A percentile compares a stretch with the other conserved stretches of the same genome.
phyloP scores from a whole-genome alignment of 2,329 filamentous ascomycete genomes.

The Phaeosphaeria sp. region DNA sequence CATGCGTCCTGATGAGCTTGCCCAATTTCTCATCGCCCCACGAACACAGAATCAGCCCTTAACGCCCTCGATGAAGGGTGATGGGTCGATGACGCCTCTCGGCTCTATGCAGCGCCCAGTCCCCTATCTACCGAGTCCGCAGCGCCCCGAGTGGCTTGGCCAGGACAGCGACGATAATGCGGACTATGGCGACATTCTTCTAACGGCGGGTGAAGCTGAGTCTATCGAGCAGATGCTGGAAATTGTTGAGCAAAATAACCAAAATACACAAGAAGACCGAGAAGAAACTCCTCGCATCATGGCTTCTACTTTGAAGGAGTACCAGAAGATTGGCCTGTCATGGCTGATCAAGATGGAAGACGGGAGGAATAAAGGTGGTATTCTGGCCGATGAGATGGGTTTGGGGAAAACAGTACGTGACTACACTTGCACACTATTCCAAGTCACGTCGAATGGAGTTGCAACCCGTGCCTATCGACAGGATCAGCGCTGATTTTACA shows the following conservation, averaged over 20 bases:
- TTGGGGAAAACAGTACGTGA: conserved; percentile 75
- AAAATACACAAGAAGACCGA: conserved; percentile 60
- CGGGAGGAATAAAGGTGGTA: conserved; percentile 74
- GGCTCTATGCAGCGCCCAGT: neutral
- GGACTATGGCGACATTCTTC: conserved; percentile 19
- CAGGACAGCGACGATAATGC: conserved; percentile 20
- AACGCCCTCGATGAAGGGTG: neutral
- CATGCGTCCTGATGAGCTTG: conserved; percentile 36
- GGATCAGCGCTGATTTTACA: neutral
- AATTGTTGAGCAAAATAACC: conserved; percentile 39
- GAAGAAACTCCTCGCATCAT: conserved; percentile 74
- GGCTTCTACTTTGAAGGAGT: conserved; percentile 73
- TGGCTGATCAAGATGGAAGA: conserved; percentile 80
- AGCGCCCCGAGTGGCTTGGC: conserved; percentile 5
- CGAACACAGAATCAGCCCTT: conserved; percentile 2
- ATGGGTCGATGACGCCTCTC: neutral
- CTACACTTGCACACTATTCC: no score
- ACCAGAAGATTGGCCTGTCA: conserved; percentile 78
- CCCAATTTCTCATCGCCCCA: conserved; percentile 32
- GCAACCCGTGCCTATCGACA: neutral
- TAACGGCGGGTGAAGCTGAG: conserved; percentile 23
- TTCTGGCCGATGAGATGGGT: conserved; percentile 71
- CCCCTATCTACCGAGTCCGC: conserved; percentile 4
- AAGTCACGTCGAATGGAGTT: no score
- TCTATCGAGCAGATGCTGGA: conserved; percentile 40